These are phyloP conservation scores for Clonostachys byssicola DNA, from an alignment of 2,329 filamentous ascomycete species.

Conservation along the genomic window DNA sequence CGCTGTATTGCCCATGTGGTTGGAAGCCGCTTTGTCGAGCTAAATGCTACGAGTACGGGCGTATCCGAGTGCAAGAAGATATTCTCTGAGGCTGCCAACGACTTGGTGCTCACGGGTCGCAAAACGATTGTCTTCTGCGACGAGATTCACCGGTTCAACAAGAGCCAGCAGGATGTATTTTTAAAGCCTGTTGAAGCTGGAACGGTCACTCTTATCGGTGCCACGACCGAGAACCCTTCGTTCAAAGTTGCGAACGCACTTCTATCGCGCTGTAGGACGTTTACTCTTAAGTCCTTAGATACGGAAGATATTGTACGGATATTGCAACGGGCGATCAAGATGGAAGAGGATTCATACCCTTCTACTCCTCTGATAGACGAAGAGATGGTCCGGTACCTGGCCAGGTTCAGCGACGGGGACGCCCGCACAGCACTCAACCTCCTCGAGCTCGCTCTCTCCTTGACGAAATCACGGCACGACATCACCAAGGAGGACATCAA, in stretches of 20 bases:
- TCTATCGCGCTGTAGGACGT: constrained; percentile 84
- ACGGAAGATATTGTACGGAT: constrained; percentile 71
- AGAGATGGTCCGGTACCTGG: constrained; percentile 75
- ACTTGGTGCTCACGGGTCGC: constrained; percentile 74
- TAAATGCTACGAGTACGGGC: constrained; percentile 87
- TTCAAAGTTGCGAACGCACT: constrained; percentile 90
- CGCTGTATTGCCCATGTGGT: constrained; percentile 81
- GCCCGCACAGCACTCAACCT: constrained; percentile 90
- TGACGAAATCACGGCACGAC: constrained; percentile 45
- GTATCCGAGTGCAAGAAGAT: constrained; percentile 91
- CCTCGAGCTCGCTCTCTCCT: constrained; percentile 80
- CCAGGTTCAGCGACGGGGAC: constrained; percentile 86
- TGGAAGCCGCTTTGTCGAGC: constrained; percentile 85
- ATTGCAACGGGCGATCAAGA: constrained; percentile 66
- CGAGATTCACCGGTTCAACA: constrained; percentile 90
- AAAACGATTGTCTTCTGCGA: constrained; percentile 98
- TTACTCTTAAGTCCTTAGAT: constrained; percentile 74
- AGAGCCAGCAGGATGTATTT: constrained; percentile 92
- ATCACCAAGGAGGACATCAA: constrained; percentile 78
- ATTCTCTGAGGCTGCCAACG: constrained; percentile 78
- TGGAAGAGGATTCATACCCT: constrained; percentile 44
- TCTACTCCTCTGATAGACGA: constrained; percentile 63
- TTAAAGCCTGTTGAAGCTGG: constrained; percentile 88
- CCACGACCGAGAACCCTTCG: constrained; percentile 94
- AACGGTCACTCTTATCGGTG: constrained; percentile 86